Percentiles rank a stretch among this genome's conserved stretches.
Conservation (phyloP, 163 green algal species). For the Chloromonas sp. region DNA sequence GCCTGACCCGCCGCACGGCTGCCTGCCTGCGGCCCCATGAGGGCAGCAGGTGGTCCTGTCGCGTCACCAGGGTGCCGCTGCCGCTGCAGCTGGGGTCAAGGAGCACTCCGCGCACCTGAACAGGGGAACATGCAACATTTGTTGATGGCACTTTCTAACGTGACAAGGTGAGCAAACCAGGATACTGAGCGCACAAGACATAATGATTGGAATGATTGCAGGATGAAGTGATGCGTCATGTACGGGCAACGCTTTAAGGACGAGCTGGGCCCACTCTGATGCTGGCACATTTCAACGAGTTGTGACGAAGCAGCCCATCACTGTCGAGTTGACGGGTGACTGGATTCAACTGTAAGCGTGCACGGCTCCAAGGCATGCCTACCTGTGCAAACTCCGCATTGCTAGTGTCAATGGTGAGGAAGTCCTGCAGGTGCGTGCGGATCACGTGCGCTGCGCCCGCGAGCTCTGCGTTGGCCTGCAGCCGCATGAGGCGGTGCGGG, state of each 20-base stretch:
- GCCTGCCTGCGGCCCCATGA: background rate
- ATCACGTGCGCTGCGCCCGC: conserved; percentile 48
- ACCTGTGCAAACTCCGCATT: conserved; percentile 38
- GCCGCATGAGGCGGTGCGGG: conserved; percentile 51
- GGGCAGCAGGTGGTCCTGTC: conserved; percentile 11
- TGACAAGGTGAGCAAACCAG: no score
- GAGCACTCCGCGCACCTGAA: conserved; percentile 63
- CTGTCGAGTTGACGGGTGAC: no score
- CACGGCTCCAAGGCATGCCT: no score
- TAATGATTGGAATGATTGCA: no score
- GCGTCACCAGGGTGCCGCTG: conserved; percentile 28
- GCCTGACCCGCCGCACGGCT: background rate
- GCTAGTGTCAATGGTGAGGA: conserved; percentile 60
- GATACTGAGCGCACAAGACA: no score
- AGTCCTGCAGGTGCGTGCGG: conserved; percentile 55
- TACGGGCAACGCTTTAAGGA: no score
- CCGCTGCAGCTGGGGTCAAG: conserved; percentile 94
- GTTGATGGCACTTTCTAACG: no score
- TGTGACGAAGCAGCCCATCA: no score
- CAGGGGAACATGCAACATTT: background rate
- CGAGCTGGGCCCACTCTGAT: no score
- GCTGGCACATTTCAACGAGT: no score
- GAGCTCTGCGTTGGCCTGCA: conserved; percentile 56
- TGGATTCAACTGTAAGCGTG: no score
- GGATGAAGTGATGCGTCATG: no score